Evolutionary conservation across 371 early-diverging fungal genomes (phyloP), one percentile per base, ranked within the genome.

Genomic region (Mortierella sp.): DNA sequence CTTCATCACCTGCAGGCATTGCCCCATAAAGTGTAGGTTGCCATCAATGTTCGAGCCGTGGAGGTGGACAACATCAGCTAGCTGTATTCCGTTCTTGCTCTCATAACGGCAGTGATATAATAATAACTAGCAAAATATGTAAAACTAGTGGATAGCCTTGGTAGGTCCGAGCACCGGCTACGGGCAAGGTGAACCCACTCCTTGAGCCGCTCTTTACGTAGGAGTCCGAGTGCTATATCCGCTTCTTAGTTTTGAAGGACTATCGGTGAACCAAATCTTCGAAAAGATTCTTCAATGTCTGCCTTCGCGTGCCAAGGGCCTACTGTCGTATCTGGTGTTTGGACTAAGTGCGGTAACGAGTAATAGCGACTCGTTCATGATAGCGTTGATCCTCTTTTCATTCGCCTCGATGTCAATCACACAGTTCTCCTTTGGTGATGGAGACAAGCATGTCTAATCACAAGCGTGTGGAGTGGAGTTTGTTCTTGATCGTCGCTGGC

Each of bases 221-320:
- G 83, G 26, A 94, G 79, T 27, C 90, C 92, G 39, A 97, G 87
- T 2, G 87, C 70, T 34, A 97, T 82, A n/a, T 94, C 94, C n/a
- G 97, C 93, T 79, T 95, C 90, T n/a, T n/a, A n/a, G n/a, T n/a
- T n/a, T n/a, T n/a, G n/a, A n/a, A n/a, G n/a, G n/a, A n/a, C n/a
- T n/a, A n/a, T n/a, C n/a, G n/a, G n/a, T n/a, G n/a, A n/a, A n/a
- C n/a, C n/a, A n/a, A n/a, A n/a, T n/a, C 86, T 93, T 95, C 60
- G 96, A 86, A 79, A 81, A 81, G 30, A 75, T 79, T 80, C 79
- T 57, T 82, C 93, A 81, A 94, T 94, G 86, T 96, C 95, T 24
- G 98, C 98, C 85, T 95, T 95, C 88, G 98, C 97, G 24, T 89
- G 89, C 63, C 92, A 88, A 52, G 98, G 96, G 15, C 97, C 98